Evolutionary conservation across 2,329 filamentous ascomycete species (phyloP), one percentile per base, ranked within the genome.

Genomic region (Penicillium thymicola): DNA sequence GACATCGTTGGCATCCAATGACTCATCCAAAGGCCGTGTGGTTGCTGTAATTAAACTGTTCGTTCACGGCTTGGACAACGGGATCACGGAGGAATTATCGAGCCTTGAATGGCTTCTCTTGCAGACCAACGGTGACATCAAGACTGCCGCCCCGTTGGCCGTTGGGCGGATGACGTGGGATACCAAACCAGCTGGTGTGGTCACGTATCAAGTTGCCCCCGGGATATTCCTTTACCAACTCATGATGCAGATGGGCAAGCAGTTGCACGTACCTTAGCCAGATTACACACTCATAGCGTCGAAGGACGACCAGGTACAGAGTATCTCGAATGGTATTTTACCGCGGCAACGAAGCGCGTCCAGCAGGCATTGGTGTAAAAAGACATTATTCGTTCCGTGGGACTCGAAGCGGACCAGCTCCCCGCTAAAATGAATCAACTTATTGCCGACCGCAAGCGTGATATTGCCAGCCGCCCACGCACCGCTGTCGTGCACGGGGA

Each of bases 41-140:
- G 21, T 51, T 32, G 48, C 48, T 9, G 36, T 51, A 2, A 5
- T 43, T 13, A 51, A 51, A 43, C 10, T 51, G 4, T 43, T 51
- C 7, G 27, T 43, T 14, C 38, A 51, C 10, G 48, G 48, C 0
- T 43, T 51, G 21, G 48, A 51, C 14, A 43, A 51, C 10, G 48
- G 48, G 3, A 43, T 51, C 37, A 51, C 48, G 4, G 48, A 51
- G 7, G 48, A 51, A 28, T 23, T 51, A 21, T 51, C 48, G 32
- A 51, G 48, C 11, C 37, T 51, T 18, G 48, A 51, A 43, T 51
- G 48, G 38, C 37, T 51, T 30, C 38, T 51, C 23, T 8, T 51
- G 14, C 48, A 51, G 6, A 51, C 37, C 2, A 51, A 43, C 7
- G 14, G 37, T 25, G 48, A 51, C 7, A 51, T 51, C 27, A 43